Percentiles rank a stretch among this genome's conserved stretches.
These are phyloP conservation scores for Hyphodiscus sp. DNA, from an alignment of 2,329 filamentous ascomycete genomes.

Conservation along the genomic window DNA sequence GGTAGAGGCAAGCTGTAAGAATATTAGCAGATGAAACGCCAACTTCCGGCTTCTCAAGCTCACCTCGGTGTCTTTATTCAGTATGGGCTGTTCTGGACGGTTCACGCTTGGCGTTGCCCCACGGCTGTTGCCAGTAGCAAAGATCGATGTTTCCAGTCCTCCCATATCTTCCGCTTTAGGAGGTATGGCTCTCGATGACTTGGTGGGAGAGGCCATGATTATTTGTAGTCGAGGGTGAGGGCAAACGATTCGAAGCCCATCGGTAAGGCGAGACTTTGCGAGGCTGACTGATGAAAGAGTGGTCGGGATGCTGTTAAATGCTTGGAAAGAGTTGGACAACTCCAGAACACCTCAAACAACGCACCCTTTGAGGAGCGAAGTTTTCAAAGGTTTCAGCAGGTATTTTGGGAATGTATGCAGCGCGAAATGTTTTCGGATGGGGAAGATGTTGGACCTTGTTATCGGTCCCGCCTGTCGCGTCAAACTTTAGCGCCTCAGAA, in stretches of 20 bases:
- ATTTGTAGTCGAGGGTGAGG: neutral
- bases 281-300: neutral
- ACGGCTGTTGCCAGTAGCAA: slow-evolving; percentile 2
- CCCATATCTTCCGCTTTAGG: neutral
- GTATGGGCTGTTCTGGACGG: slow-evolving; percentile 1
- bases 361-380: neutral
- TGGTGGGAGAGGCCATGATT: slow-evolving; percentile 12
- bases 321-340: neutral
- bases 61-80: slow-evolving; percentile 14
- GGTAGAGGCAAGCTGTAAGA: slow-evolving; percentile 19
- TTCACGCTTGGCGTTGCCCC: slow-evolving; percentile 6
- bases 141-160: slow-evolving; percentile 2
- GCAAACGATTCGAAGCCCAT: neutral
- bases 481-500: too few relatives aligned
- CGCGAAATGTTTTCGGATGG: neutral
- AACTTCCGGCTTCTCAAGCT: neutral
- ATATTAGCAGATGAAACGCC: slow-evolving; percentile 4
- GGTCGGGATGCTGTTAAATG: neutral
- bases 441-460: neutral
- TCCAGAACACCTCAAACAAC: neutral
- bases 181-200: neutral
- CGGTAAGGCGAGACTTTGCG: neutral
- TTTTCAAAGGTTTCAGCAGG: neutral
- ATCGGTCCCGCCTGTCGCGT: too few relatives aligned
- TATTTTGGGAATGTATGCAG: neutral